phyloP scores from a whole-genome alignment of 176 grass and related monocot genomes.

The Musa beccarii region DNA sequence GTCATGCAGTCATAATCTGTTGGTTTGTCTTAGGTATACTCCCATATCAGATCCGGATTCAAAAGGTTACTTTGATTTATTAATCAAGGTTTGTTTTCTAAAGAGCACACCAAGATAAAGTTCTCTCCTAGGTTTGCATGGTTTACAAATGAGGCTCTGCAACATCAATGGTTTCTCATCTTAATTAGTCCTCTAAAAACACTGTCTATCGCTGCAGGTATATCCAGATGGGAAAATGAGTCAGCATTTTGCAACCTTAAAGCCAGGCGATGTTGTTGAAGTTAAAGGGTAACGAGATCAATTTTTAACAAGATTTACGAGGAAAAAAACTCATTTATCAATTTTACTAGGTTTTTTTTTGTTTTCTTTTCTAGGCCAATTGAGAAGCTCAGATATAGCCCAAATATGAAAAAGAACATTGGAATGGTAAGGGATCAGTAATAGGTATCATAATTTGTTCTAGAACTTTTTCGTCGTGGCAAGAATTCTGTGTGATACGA shows the following conservation, averaged over 20 bases:
- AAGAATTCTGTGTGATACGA: neutral
- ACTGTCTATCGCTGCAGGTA: slow-evolving; percentile 34
- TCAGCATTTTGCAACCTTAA: slow-evolving; percentile 81
- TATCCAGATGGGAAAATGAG: slow-evolving; percentile 97
- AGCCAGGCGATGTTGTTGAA: slow-evolving; percentile 85
- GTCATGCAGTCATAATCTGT: neutral
- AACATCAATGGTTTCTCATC: neutral
- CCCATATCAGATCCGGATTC: slow-evolving; percentile 85
- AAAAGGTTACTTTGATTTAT: slow-evolving; percentile 81
- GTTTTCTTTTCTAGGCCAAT: slow-evolving; percentile 56
- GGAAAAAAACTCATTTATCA: neutral
- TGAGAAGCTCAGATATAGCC: slow-evolving; percentile 95
- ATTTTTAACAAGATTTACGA: neutral
- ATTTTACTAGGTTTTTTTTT: slow-evolving; percentile 1
- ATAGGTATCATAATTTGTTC: neutral
- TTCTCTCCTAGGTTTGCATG: too few relatives aligned
- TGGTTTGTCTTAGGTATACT: slow-evolving; percentile 50
- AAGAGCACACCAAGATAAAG: neutral
- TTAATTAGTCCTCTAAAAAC: neutral
- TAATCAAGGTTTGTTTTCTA: slow-evolving; percentile 63
- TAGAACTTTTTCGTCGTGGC: neutral
- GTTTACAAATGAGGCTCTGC: neutral
- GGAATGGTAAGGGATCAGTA: slow-evolving; percentile 66
- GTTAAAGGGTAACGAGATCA: slow-evolving; percentile 67
- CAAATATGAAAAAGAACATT: slow-evolving; percentile 97